Base-by-base conservation (phyloP, 805 yeast genomes). In the Yarrowia sp. region DNA sequence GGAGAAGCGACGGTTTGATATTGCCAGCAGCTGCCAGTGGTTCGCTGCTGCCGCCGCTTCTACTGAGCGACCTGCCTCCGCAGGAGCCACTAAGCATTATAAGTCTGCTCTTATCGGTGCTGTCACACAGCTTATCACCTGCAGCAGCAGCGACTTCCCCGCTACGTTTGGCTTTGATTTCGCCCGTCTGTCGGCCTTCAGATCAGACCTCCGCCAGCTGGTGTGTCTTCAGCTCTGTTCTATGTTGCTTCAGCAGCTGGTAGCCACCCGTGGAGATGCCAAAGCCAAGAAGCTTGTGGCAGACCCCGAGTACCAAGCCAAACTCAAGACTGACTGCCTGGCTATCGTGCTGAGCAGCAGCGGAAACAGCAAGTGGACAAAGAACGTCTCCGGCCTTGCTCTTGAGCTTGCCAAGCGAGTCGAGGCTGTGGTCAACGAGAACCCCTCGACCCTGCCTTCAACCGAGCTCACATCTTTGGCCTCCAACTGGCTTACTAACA, bases 331-430 rank as follows among this genome's bases (percentile, higher is more conserved):
- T 64, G 94, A 91, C 73, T 85, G 92, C 49, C 79, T 90, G 66
- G 89, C 93, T 39, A 89, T 91, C 55, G 91, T 91, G 17, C 86
- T 92, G 40, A 96, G 91, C 77, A 91, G 89, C 69, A 89, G 88
- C 73, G 97, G 96, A 1, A 90, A 90, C 75, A 86, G 91, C 69
- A 91, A 92, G 79, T 91, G 97, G 97, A 91, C 97, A 0, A 85
- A 91, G 74, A 91, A 91, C 76, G 85, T 91, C 33, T 84, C 86
- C 70, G 82, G 89, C 15, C 85, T 92, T 70, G 85, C 94, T 5
- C 81, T 91, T 69, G 96, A 89, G 74, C 74, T 89, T 60, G 84
- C 84, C 40, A 84, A 84, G 71, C 68, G 74, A 5, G 72, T 68
- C 8, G 73, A 70, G 63, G 61, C 66, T 19, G 69, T 66, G 20